Percentiles rank a stretch among this genome's conserved stretches.
Evolutionary conservation across 768 basidiomycete species (phyloP).

Genomic region (Phaffia tasmanica): DNA sequence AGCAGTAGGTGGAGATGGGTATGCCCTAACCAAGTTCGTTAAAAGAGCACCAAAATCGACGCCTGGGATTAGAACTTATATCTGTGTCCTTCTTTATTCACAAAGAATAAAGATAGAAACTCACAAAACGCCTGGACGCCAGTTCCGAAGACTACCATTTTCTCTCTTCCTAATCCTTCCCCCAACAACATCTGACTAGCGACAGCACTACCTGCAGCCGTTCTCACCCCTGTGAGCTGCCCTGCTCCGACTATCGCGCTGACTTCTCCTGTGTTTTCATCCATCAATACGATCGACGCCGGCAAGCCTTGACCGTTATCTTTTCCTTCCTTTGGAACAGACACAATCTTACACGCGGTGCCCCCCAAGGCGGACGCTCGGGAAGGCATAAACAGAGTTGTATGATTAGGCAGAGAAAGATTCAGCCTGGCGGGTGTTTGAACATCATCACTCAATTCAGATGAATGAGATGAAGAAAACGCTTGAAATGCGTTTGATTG

Average conservation of each 20-base stretch:
- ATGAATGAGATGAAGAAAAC: constrained; percentile 3
- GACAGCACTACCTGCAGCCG: constrained; percentile 27
- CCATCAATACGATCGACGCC: constrained; percentile 62
- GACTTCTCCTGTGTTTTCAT: constrained; percentile 57
- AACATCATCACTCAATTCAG: neutral
- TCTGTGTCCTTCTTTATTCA: constrained; percentile 6
- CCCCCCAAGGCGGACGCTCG: constrained; percentile 49
- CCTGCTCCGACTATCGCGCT: constrained; percentile 72
- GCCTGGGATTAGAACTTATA: constrained; percentile 17
- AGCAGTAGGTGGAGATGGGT: constrained; percentile 51
- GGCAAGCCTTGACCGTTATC: constrained; percentile 52
- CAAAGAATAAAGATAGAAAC: constrained; percentile 24
- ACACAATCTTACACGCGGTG: constrained; percentile 63
- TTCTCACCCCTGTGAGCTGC: constrained; percentile 38
- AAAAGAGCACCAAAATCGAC: constrained; percentile 3
- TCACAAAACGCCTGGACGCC: constrained; percentile 55
- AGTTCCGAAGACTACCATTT: constrained; percentile 57
- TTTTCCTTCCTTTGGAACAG: constrained; percentile 47
- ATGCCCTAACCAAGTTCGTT: constrained; percentile 42
- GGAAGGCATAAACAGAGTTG: constrained; percentile 73
- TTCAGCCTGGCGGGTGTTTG: constrained; percentile 12
- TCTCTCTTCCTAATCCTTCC: constrained; percentile 15
- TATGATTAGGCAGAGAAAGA: constrained; percentile 41
- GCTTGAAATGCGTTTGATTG: constrained; percentile 11
- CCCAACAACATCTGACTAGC: constrained; percentile 8